A percentile compares a stretch with the other conserved stretches of the same genome.
phyloP scores from a whole-genome alignment of 1,284 basidiomycete species.

The Mycena sp. region DNA sequence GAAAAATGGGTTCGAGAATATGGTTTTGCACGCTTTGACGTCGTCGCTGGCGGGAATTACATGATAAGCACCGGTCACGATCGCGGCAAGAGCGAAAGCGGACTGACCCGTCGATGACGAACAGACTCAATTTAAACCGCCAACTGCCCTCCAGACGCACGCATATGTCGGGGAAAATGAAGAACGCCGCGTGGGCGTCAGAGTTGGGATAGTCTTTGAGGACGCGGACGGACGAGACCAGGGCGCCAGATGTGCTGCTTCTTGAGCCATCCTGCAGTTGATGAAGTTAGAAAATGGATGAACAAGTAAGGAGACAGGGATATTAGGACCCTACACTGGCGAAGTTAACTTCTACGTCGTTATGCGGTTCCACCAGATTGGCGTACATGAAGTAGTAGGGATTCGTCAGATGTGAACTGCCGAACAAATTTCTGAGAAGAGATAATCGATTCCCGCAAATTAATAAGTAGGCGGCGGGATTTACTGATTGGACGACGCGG shows the following conservation, averaged over 20 bases:
- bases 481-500: constrained; percentile 6
- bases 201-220: constrained; percentile 29
- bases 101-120: constrained; percentile 26
- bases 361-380: constrained; percentile 11
- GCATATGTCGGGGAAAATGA: constrained; percentile 31
- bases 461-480: neutral
- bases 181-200: constrained; percentile 27
- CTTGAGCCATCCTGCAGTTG: constrained; percentile 22
- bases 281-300: neutral
- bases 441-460: neutral
- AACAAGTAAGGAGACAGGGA: neutral
- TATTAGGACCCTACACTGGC: constrained; percentile 4
- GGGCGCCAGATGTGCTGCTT: constrained; percentile 26
- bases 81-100: neutral
- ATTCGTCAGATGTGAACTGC: constrained; percentile 22
- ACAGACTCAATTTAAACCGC: constrained; percentile 27
- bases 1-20: constrained; percentile 24
- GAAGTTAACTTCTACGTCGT: constrained; percentile 24
- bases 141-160: constrained; percentile 30
- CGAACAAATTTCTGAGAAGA: neutral
- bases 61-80: neutral
- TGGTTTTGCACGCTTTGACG: constrained; percentile 17
- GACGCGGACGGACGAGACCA: constrained; percentile 27
- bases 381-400: constrained; percentile 32
- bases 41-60: neutral